Percentiles rank a stretch among this genome's conserved stretches.
phyloP scores from a whole-genome alignment of 192 early-diverging fungal genomes.

The Mortierella hygrophila region DNA sequence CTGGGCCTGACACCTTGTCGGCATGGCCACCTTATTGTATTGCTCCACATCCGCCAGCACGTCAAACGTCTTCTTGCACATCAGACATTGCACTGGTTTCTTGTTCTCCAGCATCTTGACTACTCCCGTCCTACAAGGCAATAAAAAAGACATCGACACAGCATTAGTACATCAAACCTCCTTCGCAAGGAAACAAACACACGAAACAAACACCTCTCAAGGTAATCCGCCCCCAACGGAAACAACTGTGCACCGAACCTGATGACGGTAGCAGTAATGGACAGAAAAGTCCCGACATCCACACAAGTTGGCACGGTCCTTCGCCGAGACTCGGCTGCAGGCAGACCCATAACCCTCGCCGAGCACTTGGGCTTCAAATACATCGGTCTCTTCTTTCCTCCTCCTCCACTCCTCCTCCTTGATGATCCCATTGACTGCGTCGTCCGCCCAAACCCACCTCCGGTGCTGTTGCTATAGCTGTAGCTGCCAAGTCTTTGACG shows the following conservation, averaged over 20 bases:
- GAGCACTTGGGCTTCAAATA: conserved; percentile 47
- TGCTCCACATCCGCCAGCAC: conserved; percentile 75
- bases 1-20: conserved; percentile 62
- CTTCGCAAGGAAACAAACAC: neutral
- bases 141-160: neutral
- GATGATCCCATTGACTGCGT: neutral
- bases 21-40: conserved; percentile 69
- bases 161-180: neutral
- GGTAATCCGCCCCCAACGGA: no score
- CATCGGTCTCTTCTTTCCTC: conserved; percentile 8
- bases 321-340: conserved; percentile 46
- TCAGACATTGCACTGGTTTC: conserved; percentile 63
- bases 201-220: neutral
- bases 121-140: conserved; percentile 63
- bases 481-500: no score
- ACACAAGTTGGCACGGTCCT: conserved; percentile 68
- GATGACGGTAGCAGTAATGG: conserved; percentile 75
- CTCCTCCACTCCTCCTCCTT: neutral
- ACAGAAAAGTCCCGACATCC: conserved; percentile 71
- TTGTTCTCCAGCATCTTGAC: conserved; percentile 78
- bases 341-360: conserved; percentile 34
- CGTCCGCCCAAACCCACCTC: neutral
- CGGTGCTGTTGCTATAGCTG: neutral
- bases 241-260: conserved; percentile 13
- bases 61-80: conserved; percentile 69